Conservation (phyloP, 164 flowering plant genomes). For the Euptelea pleiosperma region DNA sequence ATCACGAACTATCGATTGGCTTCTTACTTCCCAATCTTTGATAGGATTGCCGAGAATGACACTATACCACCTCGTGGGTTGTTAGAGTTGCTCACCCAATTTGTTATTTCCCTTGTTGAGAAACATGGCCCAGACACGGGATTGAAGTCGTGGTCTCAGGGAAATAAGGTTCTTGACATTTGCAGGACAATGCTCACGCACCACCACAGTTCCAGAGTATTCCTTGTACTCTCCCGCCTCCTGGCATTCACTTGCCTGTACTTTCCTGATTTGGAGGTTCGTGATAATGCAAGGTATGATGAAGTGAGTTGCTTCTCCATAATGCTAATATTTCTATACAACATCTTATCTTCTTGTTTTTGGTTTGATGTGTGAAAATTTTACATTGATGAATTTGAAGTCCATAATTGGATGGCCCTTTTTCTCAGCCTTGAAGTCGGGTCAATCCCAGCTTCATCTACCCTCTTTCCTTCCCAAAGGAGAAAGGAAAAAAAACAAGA, state of each 20-base stretch:
- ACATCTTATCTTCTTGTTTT: conserved; percentile 2
- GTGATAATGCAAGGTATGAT: conserved; percentile 90
- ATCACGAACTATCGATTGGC: conserved; percentile 47
- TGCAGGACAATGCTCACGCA: conserved; percentile 84
- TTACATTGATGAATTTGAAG: neutral
- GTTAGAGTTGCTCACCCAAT: conserved; percentile 63
- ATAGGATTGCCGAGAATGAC: conserved; percentile 70
- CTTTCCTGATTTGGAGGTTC: conserved; percentile 95
- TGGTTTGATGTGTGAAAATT: neutral
- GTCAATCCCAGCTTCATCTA: too few species aligned
- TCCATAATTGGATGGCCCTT: too few species aligned
- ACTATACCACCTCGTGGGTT: conserved; percentile 67
- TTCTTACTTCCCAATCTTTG: conserved; percentile 73
- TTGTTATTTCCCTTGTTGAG: conserved; percentile 53
- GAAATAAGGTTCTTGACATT: conserved; percentile 77
- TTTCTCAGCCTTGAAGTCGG: too few species aligned
- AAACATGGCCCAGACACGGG: conserved; percentile 75
- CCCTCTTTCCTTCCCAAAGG: too few species aligned
- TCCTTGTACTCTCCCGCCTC: conserved; percentile 64
- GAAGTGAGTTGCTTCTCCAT: neutral
- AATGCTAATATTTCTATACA: neutral
- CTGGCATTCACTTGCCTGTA: conserved; percentile 71
- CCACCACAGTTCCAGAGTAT: conserved; percentile 78
- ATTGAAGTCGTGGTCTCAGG: conserved; percentile 79
- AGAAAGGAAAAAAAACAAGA: too few species aligned